phyloP scores from a whole-genome alignment of 495 filamentous ascomycete species.

The Xanthoparmelia taractica region DNA sequence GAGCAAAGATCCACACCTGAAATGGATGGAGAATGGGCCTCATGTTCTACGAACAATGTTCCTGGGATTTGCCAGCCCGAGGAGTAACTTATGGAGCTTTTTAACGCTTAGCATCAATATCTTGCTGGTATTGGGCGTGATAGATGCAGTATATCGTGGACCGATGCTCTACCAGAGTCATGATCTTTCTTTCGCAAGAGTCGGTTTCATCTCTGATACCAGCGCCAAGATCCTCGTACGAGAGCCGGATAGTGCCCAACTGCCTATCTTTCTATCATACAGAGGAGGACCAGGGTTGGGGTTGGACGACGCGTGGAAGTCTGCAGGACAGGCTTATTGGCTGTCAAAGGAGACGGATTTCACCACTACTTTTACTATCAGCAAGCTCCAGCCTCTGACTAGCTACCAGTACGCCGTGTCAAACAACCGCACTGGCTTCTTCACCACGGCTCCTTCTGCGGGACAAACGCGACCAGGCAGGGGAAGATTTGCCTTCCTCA shows the following conservation, averaged over 20 bases:
- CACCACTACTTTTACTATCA: slow-evolving; percentile 56
- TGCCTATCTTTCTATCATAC: slow-evolving; percentile 67
- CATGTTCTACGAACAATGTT: slow-evolving; percentile 55
- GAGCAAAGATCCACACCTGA: slow-evolving; percentile 23
- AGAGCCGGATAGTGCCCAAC: slow-evolving; percentile 65
- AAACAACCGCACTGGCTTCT: slow-evolving; percentile 71
- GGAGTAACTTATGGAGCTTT: slow-evolving; percentile 47
- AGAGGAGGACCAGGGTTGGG: slow-evolving; percentile 31
- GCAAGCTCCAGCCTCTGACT: slow-evolving; percentile 50
- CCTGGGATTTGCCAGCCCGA: slow-evolving; percentile 65
- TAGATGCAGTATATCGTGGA: slow-evolving; percentile 68
- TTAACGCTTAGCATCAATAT: slow-evolving; percentile 64
- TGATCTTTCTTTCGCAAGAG: slow-evolving; percentile 73
- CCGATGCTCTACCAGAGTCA: slow-evolving; percentile 55
- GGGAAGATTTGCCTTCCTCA: slow-evolving; percentile 74
- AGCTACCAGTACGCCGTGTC: slow-evolving; percentile 76
- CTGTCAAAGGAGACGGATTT: slow-evolving; percentile 74
- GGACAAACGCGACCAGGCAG: slow-evolving; percentile 49
- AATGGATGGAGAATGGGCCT: slow-evolving; percentile 19
- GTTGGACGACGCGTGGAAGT: slow-evolving; percentile 47
- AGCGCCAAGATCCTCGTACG: slow-evolving; percentile 76
- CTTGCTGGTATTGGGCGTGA: slow-evolving; percentile 52
- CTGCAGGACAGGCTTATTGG: slow-evolving; percentile 53
- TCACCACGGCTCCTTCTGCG: slow-evolving; percentile 59
- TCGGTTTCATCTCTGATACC: slow-evolving; percentile 77